Percentiles rank a stretch among this genome's conserved stretches.
Conservation (phyloP, 257 asterid genomes). For the Fraxinus anomala region DNA sequence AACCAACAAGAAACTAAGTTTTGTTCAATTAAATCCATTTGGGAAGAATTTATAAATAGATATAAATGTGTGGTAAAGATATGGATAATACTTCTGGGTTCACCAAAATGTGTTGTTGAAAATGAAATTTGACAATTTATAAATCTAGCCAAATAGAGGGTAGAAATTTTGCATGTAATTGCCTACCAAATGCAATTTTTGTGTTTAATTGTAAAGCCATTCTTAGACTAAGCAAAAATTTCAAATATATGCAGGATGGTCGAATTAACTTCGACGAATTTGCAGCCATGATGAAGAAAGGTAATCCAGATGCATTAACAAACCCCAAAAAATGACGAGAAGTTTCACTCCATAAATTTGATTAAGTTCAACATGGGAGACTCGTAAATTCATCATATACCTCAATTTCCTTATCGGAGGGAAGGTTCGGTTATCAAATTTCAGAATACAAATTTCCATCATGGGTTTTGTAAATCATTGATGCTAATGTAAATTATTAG, state of each 20-base stretch:
- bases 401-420: background rate
- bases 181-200: background rate
- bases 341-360: conserved; percentile 17
- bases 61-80: too few species aligned
- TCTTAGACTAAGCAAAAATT: background rate
- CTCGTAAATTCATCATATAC: background rate
- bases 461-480: background rate
- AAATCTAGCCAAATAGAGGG: too few species aligned
- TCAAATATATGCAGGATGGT: conserved; percentile 28
- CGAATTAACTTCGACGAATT: conserved; percentile 32
- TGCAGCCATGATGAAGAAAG: conserved; percentile 37
- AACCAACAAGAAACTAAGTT: background rate
- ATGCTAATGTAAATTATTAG: background rate
- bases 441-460: background rate
- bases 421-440: background rate
- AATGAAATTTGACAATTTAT: too few species aligned
- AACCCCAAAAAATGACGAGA: conserved; percentile 32
- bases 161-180: background rate
- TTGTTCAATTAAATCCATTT: too few species aligned
- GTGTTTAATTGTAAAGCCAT: background rate
- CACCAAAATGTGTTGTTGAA: too few species aligned
- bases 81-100: too few species aligned
- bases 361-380: background rate
- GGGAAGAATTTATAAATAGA: too few species aligned
- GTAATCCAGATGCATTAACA: conserved; percentile 30